Evolutionary conservation across 129 eudicot genomes (phyloP), one percentile per base, ranked within the genome.

Genomic region (Centrapalus pauciflorus): DNA sequence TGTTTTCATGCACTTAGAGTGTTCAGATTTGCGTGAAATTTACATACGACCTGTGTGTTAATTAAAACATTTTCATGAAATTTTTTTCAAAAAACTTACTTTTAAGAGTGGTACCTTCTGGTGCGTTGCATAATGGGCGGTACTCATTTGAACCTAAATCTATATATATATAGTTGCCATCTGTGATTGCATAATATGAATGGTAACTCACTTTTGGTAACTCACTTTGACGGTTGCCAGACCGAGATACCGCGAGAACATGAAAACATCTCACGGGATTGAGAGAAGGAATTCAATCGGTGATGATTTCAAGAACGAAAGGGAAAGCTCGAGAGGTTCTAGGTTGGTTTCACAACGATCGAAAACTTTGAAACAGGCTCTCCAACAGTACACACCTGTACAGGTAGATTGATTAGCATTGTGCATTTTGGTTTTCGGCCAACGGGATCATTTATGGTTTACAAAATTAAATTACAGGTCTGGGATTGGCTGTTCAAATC

Each of bases 401-500:
- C 96, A 88, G 83, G 97, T 82, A 52, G 11, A 28, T 28, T 6
- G 5, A 7, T 1, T 26, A 52, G n/a, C 50, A 33, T 16, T 41
- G 5, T 28, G 16, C 32, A 33, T 3, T 25, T 17, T 20, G 20
- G 2, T 0, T 25, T 19, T 16, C 11, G 17, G 32, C 24, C 67
- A 21, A 32, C 9, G 0, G 10, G 38, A 3, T 61, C 2, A 35
- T 48, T 35, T 3, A 13, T 28, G 12, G 52, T 10, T 27, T 58
- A n/a, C 19, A n/a, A 33, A 20, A 20, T 75, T n/a, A n/a, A n/a
- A 7, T 67, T 13, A 13, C 67, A 89, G 94, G 87, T 91, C 1
- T 86, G 96, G 91, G 95, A 85, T 76, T 88, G 98, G 96, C 77
- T 92, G 75, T 92, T 92, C 60, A 88, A 83, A 46, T 85, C 98